Base-by-base conservation (phyloP, 108 stramenopile species). In the Cyclotella distinguenda region DNA sequence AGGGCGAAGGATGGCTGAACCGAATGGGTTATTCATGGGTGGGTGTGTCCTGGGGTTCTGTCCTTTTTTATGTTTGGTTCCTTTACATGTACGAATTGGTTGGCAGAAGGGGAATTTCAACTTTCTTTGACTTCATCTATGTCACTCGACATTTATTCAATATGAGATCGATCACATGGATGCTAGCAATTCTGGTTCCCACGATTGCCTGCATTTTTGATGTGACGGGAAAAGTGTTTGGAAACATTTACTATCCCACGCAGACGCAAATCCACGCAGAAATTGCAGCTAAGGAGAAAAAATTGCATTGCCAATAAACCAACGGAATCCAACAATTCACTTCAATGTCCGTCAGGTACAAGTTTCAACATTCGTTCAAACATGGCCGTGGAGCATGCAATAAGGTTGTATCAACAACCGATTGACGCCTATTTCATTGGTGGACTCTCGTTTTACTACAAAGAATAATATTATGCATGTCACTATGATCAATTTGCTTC, bases 231-330 rank as follows among this genome's bases (percentile, higher is more conserved):
- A 89, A 93, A 58, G 85, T 90, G 7, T 86, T 82, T 51, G 70
- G 84, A 36, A 93, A 93, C 70, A 82, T 88, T 75, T 88, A 79
- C 61, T 93, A 68, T 60, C 91, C 91, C 11, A 90, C 88, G 9
- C 91, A 93, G 63, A 90, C 85, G 25, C 91, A 93, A 65, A 90
- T 93, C 64, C 91, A 93, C 56, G 67, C 81, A 22, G 91, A 93
- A 69, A 84, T 90, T 30, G 66, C 65, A 10, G 31, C 53, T 12
- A 53, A 60, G 19, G 66, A 75, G 31, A 89, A 39, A 92, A n/a
- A 60, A 55, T 86, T n/a, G n/a, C n/a, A n/a, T n/a, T n/a, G n/a
- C n/a, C n/a, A n/a, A n/a, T n/a, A n/a, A n/a, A n/a, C n/a, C n/a
- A n/a, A n/a, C n/a, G n/a, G n/a, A n/a, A n/a, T n/a, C n/a, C n/a